A percentile compares a stretch with the other conserved stretches of the same genome.
phyloP scores from a whole-genome alignment of 768 basidiomycete species.

The Kwoniella mangroviensis region DNA sequence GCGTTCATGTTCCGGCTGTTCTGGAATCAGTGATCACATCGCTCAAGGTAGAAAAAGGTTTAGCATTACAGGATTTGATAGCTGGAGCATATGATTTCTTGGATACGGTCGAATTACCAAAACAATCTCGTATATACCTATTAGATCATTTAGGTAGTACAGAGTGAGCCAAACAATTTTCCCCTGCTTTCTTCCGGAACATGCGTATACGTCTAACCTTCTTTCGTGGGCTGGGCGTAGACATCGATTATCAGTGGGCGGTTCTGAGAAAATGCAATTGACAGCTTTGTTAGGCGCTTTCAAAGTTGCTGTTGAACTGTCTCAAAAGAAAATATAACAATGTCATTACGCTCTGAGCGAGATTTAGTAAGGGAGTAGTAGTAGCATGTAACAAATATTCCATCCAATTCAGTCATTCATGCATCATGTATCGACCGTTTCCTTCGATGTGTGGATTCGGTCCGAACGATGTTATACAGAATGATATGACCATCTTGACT shows the following conservation, averaged over 20 bases:
- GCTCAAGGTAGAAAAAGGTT: slow-evolving; percentile 86
- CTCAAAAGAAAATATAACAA: slow-evolving; percentile 39
- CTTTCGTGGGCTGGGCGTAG: slow-evolving; percentile 59
- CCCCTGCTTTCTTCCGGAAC: too few relatives aligned
- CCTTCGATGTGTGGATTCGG: too few relatives aligned
- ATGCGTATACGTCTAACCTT: background rate
- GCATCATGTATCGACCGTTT: too few relatives aligned
- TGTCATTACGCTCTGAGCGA: too few relatives aligned
- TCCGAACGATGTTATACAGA: too few relatives aligned
- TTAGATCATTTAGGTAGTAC: slow-evolving; percentile 92
- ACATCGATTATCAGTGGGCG: slow-evolving; percentile 88
- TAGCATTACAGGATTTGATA: slow-evolving; percentile 93
- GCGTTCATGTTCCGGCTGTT: too few relatives aligned
- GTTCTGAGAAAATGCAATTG: slow-evolving; percentile 90
- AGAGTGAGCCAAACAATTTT: slow-evolving; percentile 68
- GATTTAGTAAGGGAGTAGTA: too few relatives aligned
- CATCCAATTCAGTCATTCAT: too few relatives aligned
- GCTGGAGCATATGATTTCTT: slow-evolving; percentile 89
- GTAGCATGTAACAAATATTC: too few relatives aligned
- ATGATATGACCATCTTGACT: too few relatives aligned
- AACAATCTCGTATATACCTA: slow-evolving; percentile 84
- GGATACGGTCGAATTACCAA: slow-evolving; percentile 81
- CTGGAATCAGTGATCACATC: slow-evolving; percentile 72
- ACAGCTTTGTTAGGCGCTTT: slow-evolving; percentile 89
- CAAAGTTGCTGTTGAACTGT: slow-evolving; percentile 82